phyloP scores from a whole-genome alignment of 345 rosid genomes.

The Acer saccharum region DNA sequence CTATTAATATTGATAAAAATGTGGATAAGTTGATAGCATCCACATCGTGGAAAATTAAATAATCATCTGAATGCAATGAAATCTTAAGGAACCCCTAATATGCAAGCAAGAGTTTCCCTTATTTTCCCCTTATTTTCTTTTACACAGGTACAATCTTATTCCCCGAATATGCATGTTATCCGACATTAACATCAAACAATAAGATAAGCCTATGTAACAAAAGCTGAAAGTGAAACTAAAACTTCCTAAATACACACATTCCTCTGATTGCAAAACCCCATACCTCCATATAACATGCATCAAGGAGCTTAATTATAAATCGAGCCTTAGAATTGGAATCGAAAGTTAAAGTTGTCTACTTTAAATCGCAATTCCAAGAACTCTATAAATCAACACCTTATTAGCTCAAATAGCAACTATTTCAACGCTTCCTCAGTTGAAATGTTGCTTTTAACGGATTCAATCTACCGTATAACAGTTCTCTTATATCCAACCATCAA shows the following conservation, averaged over 20 bases:
- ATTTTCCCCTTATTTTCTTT: too few relatives aligned
- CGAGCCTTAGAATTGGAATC: not conserved
- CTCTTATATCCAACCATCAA: not conserved
- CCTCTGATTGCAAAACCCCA: not conserved
- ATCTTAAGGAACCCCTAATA: not conserved
- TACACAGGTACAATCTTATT: not conserved
- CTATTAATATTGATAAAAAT: too few relatives aligned
- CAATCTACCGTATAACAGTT: not conserved
- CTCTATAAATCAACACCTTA: not conserved
- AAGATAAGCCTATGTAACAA: not conserved
- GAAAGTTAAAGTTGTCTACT: not conserved
- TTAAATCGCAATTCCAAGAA: not conserved
- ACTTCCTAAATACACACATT: not conserved
- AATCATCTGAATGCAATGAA: too few relatives aligned
- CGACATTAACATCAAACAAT: too few relatives aligned
- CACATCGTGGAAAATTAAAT: not conserved
- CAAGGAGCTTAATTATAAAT: not conserved
- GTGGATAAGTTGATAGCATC: too few relatives aligned
- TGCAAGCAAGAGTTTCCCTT: not conserved
- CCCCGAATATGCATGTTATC: not conserved
- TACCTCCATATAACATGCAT: not conserved
- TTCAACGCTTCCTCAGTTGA: conserved; percentile 1
- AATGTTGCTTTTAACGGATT: not conserved
- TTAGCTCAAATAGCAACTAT: not conserved
- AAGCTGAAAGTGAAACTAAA: not conserved